phyloP scores from a whole-genome alignment of 202 grass and related monocot species.

The Carex arenaria region DNA sequence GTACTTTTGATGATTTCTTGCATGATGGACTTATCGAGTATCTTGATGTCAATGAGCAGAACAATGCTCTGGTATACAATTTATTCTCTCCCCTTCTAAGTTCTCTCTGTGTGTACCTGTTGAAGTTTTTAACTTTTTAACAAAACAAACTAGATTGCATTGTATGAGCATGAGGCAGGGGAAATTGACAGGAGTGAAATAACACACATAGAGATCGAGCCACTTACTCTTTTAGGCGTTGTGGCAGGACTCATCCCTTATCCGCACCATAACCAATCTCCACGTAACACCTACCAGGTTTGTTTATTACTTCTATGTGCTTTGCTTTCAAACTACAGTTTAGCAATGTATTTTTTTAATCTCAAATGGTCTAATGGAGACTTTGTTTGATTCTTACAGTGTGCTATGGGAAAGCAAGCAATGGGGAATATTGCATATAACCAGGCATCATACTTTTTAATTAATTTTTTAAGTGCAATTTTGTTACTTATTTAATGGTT shows the following conservation, averaged over 20 bases:
- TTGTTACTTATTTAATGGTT: slow-evolving; percentile 10
- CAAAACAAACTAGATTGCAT: slow-evolving; percentile 56
- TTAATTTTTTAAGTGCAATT: neutral
- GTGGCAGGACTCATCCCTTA: slow-evolving; percentile 90
- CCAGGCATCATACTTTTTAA: slow-evolving; percentile 46
- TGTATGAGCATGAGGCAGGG: slow-evolving; percentile 70
- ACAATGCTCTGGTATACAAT: slow-evolving; percentile 79
- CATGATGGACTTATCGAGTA: slow-evolving; percentile 88
- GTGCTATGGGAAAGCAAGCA: slow-evolving; percentile 99
- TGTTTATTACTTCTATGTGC: slow-evolving; percentile 1
- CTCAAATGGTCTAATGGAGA: slow-evolving; percentile 14
- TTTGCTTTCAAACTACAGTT: slow-evolving; percentile 3
- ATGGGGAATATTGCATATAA: slow-evolving; percentile 98
- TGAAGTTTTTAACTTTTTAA: neutral
- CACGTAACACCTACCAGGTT: slow-evolving; percentile 97
- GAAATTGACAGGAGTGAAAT: slow-evolving; percentile 63
- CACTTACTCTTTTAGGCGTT: slow-evolving; percentile 82
- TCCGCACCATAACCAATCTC: slow-evolving; percentile 98
- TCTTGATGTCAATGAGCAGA: slow-evolving; percentile 98
- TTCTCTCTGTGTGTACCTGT: neutral
- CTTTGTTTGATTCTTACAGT: slow-evolving; percentile 39
- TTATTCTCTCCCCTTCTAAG: neutral
- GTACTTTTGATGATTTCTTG: slow-evolving; percentile 89
- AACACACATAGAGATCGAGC: slow-evolving; percentile 97
- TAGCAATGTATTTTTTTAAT: neutral